phyloP scores from a whole-genome alignment of 768 basidiomycete genomes.

The Lyophyllum atratum region DNA sequence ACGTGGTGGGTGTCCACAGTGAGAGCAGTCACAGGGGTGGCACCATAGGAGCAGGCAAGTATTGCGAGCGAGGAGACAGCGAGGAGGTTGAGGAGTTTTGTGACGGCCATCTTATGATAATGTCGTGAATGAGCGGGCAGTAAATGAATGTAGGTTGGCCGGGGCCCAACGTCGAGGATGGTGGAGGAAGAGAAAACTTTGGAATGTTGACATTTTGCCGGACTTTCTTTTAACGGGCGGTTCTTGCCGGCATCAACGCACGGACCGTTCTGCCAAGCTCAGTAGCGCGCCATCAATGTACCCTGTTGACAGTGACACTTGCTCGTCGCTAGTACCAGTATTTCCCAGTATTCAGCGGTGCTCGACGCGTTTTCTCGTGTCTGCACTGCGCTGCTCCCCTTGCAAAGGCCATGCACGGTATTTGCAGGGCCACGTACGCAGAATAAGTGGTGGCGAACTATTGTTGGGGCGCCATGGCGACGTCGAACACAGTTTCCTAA shows the following conservation, averaged over 20 bases:
- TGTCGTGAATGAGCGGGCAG: constrained; percentile 24
- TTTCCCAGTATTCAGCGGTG: not conserved
- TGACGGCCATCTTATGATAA: constrained; percentile 36
- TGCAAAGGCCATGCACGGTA: not conserved
- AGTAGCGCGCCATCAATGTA: not conserved
- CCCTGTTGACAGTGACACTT: not conserved
- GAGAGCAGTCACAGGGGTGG: constrained; percentile 55
- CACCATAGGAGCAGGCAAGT: constrained; percentile 49
- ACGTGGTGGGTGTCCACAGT: constrained; percentile 38
- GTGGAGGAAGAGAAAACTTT: constrained; percentile 12
- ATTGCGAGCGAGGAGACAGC: constrained; percentile 61
- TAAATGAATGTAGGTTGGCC: constrained; percentile 27
- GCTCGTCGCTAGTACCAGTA: not conserved
- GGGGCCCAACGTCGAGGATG: constrained; percentile 24
- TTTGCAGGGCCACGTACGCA: not conserved
- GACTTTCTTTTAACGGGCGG: constrained; percentile 18
- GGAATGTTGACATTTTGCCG: constrained; percentile 9
- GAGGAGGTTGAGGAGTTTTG: constrained; percentile 58
- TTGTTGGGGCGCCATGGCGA: constrained; percentile 43
- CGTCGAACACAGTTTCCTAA: constrained; percentile 31
- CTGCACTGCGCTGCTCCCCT: not conserved
- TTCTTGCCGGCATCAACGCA: constrained; percentile 24
- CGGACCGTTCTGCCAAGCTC: constrained; percentile 16
- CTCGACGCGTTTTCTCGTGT: not conserved
- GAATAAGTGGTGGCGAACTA: not conserved